Base-by-base conservation (phyloP, 2,329 filamentous ascomycete species). In the Phyllosticta citrichinensis region DNA sequence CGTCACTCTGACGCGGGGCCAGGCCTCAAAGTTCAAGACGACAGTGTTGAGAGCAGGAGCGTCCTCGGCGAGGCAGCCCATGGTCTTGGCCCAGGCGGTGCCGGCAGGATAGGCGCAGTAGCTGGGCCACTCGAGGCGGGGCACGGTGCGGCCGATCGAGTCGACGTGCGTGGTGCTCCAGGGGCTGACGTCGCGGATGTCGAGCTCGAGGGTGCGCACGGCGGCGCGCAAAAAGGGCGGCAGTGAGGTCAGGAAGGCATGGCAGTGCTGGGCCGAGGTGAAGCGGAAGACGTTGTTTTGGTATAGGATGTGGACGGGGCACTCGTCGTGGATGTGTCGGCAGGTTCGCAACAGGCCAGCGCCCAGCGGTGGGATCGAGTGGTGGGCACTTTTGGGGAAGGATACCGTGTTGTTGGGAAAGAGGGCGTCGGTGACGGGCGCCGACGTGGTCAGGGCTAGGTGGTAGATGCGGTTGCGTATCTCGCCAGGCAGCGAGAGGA, bases 231-330 rank as follows among this genome's bases (percentile, higher is more conserved):
- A 62, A 11, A 63, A 56, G 5, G 64, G 52, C 6, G 67, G 66
- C 6, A 74, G 60, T 2, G 64, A 63, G 0, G 54, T 50, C 35
- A 75, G 64, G 65, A 75, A 76, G 10, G 60, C 52, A 3, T 66
- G 66, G 57, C 70, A 66, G 52, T 65, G 63, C 27, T 70, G 66
- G 17, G 71, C 66, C 35, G 63, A 67, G 6, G 70, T 74, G 65
- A 76, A 76, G 51, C 68, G 65, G 63, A 76, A 75, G 11, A 63
- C 67, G 62, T 75, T 76, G 2, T 67, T 65, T 5, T 68, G 58
- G 63, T 71, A 73, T 0, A 75, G 62, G 11, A 67, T 63, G 19
- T 67, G 66, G 53, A 68, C 60, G 57, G 73, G 68, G 22, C 64
- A 64, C 61, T 75, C 73, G 58, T 67, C 65, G 60, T 75, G 70